Evolutionary conservation across 2,329 filamentous ascomycete genomes (phyloP).

Genomic region (Penicillium sp.): DNA sequence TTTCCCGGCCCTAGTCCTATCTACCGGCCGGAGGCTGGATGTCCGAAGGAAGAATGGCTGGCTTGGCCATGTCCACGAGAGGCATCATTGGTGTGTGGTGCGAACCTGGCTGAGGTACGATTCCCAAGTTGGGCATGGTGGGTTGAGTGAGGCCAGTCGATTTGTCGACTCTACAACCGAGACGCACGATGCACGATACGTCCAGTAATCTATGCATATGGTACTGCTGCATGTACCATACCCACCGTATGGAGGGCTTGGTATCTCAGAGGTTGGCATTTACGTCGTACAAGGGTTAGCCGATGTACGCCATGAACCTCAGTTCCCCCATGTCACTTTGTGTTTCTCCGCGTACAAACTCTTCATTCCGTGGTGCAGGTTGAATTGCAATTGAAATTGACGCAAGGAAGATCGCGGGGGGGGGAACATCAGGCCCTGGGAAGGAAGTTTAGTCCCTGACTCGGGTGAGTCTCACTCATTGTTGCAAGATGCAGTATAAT

Average conservation of each 20-base stretch:
- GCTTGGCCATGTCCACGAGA: background rate
- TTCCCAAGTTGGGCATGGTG: background rate
- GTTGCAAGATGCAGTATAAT: too few species aligned
- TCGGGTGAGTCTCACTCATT: background rate
- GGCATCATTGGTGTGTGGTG: conserved; percentile 2
- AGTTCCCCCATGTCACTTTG: conserved; percentile 20
- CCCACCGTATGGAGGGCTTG: background rate
- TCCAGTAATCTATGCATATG: conserved; percentile 1
- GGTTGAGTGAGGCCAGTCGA: background rate
- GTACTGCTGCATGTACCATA: background rate
- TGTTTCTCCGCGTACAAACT: conserved; percentile 21
- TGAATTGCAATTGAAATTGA: conserved; percentile 3
- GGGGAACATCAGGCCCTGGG: conserved; percentile 5
- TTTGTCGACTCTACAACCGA: background rate
- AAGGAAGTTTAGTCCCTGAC: background rate
- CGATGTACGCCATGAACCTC: conserved; percentile 16
- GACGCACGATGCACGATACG: conserved; percentile 6
- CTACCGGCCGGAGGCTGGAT: background rate
- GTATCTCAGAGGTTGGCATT: background rate
- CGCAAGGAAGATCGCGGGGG: conserved; percentile 14
- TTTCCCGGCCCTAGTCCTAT: background rate
- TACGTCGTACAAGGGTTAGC: background rate
- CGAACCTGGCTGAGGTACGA: conserved; percentile 1
- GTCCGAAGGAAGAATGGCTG: background rate
- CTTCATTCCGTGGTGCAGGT: conserved; percentile 12